Percentiles rank a stretch among this genome's conserved stretches.
Evolutionary conservation across 495 filamentous ascomycete species (phyloP).

Genomic region (Parathielavia appendiculata): DNA sequence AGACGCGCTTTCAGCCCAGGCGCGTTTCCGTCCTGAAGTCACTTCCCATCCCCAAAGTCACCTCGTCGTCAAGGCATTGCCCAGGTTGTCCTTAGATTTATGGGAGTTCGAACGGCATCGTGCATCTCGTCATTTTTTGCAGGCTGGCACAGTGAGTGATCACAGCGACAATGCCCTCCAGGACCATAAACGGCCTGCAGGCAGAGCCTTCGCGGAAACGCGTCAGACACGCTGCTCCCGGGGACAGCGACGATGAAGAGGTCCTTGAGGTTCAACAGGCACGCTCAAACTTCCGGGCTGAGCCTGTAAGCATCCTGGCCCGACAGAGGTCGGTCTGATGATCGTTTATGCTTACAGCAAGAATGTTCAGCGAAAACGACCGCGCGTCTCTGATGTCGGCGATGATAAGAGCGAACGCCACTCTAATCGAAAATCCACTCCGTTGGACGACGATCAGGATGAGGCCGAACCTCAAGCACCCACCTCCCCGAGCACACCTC

Average conservation of each 20-base stretch:
- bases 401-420: slow-evolving; percentile 18
- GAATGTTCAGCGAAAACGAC: slow-evolving; percentile 39
- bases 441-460: slow-evolving; percentile 34
- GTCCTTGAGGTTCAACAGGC: slow-evolving; percentile 43
- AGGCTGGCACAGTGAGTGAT: slow-evolving; percentile 1
- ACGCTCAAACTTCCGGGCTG: slow-evolving; percentile 41
- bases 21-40: no score
- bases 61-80: no score
- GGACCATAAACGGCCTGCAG: slow-evolving; percentile 17
- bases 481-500: slow-evolving; percentile 27
- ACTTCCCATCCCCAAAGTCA: no score
- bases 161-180: slow-evolving; percentile 20
- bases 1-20: background rate
- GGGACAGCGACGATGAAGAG: slow-evolving; percentile 48
- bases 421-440: slow-evolving; percentile 22
- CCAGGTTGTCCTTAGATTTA: background rate
- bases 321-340: background rate
- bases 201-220: slow-evolving; percentile 30
- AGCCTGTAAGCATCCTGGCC: slow-evolving; percentile 39
- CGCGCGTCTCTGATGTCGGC: slow-evolving; percentile 35
- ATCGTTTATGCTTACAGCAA: slow-evolving; percentile 2
- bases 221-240: slow-evolving; percentile 30
- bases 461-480: background rate
- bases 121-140: background rate
- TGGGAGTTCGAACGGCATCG: background rate